Base-by-base conservation (phyloP, 345 rosid genomes). In the Odontarrhena argentea region DNA sequence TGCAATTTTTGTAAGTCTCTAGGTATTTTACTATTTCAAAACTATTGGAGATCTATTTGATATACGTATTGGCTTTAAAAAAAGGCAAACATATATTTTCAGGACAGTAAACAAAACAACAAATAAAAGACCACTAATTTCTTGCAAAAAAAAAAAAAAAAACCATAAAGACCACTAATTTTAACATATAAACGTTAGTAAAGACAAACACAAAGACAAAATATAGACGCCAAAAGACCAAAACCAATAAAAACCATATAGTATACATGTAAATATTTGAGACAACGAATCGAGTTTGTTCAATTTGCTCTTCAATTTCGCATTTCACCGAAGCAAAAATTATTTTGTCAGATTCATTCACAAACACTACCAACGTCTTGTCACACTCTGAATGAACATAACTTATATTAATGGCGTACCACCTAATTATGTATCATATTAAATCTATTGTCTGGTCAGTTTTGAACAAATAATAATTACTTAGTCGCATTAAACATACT, bases 361-460 rank as follows among this genome's bases (percentile, higher is more conserved):
- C 55, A 67, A 44, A 55, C 54, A 45, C 15, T 45, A 55, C 30
- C 10, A 9, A 8, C 4, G 56, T 9, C 65, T 57, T 38, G 65
- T 68, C 72, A 58, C 56, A 49, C 22, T 58, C 73, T 11, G 24
- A 38, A 40, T 50, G 24, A 57, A 24, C 35, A 40, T 57, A 22
- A 12, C 13, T 15, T 13, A 26, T 28, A 38, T 49, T 59, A 14
- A 44, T 49, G 49, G 13, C 49, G 42, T 48, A 50, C 43, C n/a
- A 69, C 43, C 59, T 18, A 41, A 49, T 48, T 18, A 38, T 38
- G 11, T 24, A 9, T 57, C 57, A 58, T 56, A 68, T 57, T 68
- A 14, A 57, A 38, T 47, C 34, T 18, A 14, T 26, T 38, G 49
- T 57, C 57, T 48, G 65, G n/a, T 26, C 40, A 7, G 36, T 46